phyloP scores from a whole-genome alignment of 495 filamentous ascomycete species.

The Neurospora tetrasperma region DNA sequence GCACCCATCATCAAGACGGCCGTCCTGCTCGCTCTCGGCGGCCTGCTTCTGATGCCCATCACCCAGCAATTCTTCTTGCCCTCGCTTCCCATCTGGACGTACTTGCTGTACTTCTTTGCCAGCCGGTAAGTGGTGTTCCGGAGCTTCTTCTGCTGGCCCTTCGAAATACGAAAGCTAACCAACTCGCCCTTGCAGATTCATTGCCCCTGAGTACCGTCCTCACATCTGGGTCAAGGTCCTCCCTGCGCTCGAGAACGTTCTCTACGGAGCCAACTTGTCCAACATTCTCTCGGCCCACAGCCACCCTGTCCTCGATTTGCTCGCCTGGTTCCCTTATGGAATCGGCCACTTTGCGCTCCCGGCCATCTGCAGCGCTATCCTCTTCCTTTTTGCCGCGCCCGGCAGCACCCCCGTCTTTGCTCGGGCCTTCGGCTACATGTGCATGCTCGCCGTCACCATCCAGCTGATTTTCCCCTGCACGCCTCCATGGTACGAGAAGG shows the following conservation, averaged over 20 bases:
- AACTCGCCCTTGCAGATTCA: conserved; percentile 40
- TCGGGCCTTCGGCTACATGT: conserved; percentile 83
- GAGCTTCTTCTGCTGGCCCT: neutral
- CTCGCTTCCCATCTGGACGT: conserved; percentile 71
- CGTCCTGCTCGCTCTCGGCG: conserved; percentile 52
- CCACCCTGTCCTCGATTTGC: conserved; percentile 64
- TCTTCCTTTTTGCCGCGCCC: conserved; percentile 83
- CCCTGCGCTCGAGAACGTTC: conserved; percentile 90
- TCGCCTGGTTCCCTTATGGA: conserved; percentile 92
- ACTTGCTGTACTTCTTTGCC: conserved; percentile 79
- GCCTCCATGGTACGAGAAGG: conserved; percentile 90
- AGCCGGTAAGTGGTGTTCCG: conserved; percentile 59
- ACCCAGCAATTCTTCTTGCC: conserved; percentile 88
- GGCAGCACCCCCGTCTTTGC: conserved; percentile 79
- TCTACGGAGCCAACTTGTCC: conserved; percentile 92
- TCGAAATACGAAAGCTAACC: neutral
- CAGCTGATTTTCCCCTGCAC: conserved; percentile 88
- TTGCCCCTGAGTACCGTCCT: conserved; percentile 73
- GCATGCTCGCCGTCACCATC: conserved; percentile 71
- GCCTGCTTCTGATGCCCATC: conserved; percentile 70
- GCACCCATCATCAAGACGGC: conserved; percentile 66
- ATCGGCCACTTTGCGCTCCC: conserved; percentile 80
- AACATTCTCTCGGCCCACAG: conserved; percentile 89
- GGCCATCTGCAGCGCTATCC: conserved; percentile 57
- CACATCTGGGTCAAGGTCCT: conserved; percentile 92